Base-by-base conservation (phyloP, 257 asterid genomes). In the Solanum bulbocastanum region DNA sequence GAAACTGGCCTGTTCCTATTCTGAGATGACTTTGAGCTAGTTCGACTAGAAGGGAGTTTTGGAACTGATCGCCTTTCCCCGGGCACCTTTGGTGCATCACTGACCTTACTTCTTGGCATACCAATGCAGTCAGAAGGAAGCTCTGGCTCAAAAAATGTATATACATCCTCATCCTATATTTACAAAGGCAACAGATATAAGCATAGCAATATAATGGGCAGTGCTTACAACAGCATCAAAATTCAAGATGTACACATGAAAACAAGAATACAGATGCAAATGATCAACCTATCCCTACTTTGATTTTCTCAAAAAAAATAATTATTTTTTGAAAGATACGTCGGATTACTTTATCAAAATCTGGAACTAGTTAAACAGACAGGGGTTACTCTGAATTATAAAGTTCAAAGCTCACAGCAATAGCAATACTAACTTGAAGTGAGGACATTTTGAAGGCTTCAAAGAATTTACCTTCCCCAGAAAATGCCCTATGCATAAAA, bases 71-170 rank as follows among this genome's bases (percentile, higher is more conserved):
- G 88, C 87, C 94, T 90, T 39, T 94, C 97, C 30, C 40, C 88
- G 1, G 93, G 75, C 39, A 87, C 89, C 89, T 88, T 93, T 35
- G 83, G 69, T 56, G 92, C 91, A 71, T 94, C 95, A 30, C 73
- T 89, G 39, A 83, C 87, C 91, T 92, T 96, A 86, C 88, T 46
- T 90, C 98, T 94, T 22, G 91, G 89, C 27, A 91, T 69, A 69
- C 93, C 89, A 68, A 91, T 86, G 37, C 91, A 85, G 39, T 93
- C 98, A 1, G 91, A 84, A 49, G 98, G 99, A 65, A 93, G 98
- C 74, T 97, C 99, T 5, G 99, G 99, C 91, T 97, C 99, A 56
- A 97, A 97, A 92, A 96, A 96, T 58, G 96, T 89, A 89, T 92
- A 97, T 42, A 97, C 93, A 81, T 97, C 99, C 91, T 97, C 99